Conservation (phyloP, 2,329 filamentous ascomycete genomes). For the Exophiala calicioides region DNA sequence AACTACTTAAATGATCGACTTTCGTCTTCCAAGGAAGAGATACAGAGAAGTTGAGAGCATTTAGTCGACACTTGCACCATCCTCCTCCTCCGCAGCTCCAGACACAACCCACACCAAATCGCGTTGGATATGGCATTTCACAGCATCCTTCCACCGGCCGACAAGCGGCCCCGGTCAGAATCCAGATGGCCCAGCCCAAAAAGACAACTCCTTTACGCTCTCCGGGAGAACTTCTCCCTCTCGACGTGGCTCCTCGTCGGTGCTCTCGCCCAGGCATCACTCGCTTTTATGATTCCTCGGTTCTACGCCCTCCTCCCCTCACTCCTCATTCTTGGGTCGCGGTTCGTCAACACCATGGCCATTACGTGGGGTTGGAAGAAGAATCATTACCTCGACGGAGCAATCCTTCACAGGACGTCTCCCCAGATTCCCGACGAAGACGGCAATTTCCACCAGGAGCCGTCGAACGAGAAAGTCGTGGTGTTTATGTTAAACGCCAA, state of each 20-base stretch:
- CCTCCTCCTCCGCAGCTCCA: background rate
- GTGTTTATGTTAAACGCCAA: constrained; percentile 44
- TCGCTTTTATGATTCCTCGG: constrained; percentile 38
- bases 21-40: no score
- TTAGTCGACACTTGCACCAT: background rate
- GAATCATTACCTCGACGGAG: constrained; percentile 43
- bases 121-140: constrained; percentile 24
- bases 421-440: constrained; percentile 42
- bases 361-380: constrained; percentile 37
- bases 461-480: constrained; percentile 37
- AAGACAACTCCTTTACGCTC: constrained; percentile 10
- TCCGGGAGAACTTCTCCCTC: constrained; percentile 42
- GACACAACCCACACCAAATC: background rate
- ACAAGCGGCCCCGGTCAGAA: constrained; percentile 19
- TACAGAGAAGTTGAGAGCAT: no score
- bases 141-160: constrained; percentile 12
- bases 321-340: constrained; percentile 35
- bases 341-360: constrained; percentile 37
- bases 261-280: constrained; percentile 40
- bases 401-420: constrained; percentile 39
- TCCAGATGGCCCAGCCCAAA: constrained; percentile 2
- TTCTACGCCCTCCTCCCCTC: constrained; percentile 40
- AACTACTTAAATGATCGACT: no score
- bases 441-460: constrained; percentile 32
- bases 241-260: constrained; percentile 46